phyloP scores from a whole-genome alignment of 1,284 basidiomycete genomes.

The Gymnopus androsaceus region DNA sequence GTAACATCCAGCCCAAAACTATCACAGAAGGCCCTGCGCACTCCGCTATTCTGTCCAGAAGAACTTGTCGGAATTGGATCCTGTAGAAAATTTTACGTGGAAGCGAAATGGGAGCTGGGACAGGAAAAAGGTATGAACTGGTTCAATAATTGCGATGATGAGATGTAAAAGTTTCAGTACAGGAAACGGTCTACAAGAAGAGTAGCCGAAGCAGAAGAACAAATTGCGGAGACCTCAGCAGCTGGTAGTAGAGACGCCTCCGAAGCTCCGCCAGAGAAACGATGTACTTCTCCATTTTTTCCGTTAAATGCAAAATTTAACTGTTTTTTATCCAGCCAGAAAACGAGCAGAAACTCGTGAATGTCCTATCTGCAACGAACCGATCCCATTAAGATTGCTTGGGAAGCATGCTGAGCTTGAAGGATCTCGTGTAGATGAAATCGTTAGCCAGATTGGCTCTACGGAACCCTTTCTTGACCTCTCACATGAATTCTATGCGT shows the following conservation, averaged over 20 bases:
- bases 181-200: conserved; percentile 7
- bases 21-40: neutral
- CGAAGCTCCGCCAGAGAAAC: conserved; percentile 3
- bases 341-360: conserved; percentile 64
- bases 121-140: conserved; percentile 6
- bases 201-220: neutral
- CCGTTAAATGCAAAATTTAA: neutral
- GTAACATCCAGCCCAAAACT: conserved; percentile 2
- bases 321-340: conserved; percentile 45
- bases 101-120: conserved; percentile 1
- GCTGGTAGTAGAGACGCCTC: neutral
- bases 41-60: neutral
- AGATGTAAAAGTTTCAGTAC: neutral
- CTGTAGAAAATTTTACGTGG: neutral
- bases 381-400: conserved; percentile 69
- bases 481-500: conserved; percentile 10
- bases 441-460: conserved; percentile 63
- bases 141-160: neutral
- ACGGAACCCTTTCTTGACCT: conserved; percentile 41
- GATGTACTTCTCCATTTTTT: neutral
- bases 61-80: neutral
- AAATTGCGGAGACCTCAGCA: conserved; percentile 1
- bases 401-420: conserved; percentile 64
- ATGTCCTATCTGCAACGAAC: conserved; percentile 73
- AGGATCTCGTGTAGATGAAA: conserved; percentile 63